Conservation (phyloP, 169 alveolate genomes). For the Theileria parva region DNA sequence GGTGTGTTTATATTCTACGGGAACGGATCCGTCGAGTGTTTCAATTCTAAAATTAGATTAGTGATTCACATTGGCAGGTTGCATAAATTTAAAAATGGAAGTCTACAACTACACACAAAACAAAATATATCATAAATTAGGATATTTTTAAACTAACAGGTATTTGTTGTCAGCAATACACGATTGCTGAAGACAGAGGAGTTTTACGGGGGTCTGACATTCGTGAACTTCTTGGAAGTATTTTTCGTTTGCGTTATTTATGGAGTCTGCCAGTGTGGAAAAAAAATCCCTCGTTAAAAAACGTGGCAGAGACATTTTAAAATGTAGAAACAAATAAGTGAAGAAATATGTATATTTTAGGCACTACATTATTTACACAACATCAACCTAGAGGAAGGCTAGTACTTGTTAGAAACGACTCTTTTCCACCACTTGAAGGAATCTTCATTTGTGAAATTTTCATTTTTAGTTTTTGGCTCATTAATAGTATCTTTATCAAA, state of each 20-base stretch:
- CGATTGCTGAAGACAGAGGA: conserved; percentile 62
- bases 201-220: conserved; percentile 35
- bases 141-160: conserved; percentile 42
- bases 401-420: conserved; percentile 39
- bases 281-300: conserved; percentile 48
- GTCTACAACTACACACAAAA: not conserved
- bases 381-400: not conserved
- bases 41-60: conserved; percentile 27
- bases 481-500: conserved; percentile 59
- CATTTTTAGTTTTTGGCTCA: not conserved
- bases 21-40: conserved; percentile 65
- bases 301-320: conserved; percentile 63
- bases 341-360: not conserved
- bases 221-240: conserved; percentile 61
- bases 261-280: conserved; percentile 44
- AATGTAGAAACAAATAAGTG: not conserved
- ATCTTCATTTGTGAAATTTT: not conserved
- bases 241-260: conserved; percentile 22
- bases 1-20: conserved; percentile 59
- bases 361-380: conserved; percentile 29
- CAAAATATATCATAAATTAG: not conserved
- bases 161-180: conserved; percentile 57
- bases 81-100: not conserved
- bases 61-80: not conserved
- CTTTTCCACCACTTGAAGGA: conserved; percentile 55